Base-by-base conservation (phyloP, 1,284 basidiomycete genomes). In the Austropuccinia psidii region DNA sequence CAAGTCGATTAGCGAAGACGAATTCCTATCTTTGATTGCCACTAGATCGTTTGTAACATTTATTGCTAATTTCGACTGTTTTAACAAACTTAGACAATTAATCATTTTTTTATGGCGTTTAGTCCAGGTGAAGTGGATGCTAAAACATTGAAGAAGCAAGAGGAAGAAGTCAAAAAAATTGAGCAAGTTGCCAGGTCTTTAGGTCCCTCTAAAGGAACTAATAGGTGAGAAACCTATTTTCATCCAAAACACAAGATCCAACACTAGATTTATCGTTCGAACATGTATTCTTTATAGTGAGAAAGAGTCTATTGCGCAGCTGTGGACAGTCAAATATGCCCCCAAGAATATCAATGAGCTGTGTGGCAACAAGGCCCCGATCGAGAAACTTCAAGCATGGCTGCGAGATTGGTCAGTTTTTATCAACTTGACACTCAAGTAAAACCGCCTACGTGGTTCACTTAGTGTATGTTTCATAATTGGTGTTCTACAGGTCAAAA, bases 241-340 rank as follows among this genome's bases (percentile, higher is more conserved):
- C 15, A 27, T 52, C 21, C 5, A 37, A n/a, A 29, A 24, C n/a
- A n/a, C n/a, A n/a, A 1, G 35, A 50, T 49, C 8, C 7, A 8
- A 21, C 47, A 47, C 5, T 33, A 50, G 8, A 21, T 21, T 37
- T 43, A 61, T 43, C 17, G n/a, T 37, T 21, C 4, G 21, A 37
- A 33, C 6, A 31, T 21, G 27, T 52, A 9, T n/a, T 8, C 6
- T 37, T 31, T 21, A 24, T 45, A 58, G 55, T 27, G 58, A 64
- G 52, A 61, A 73, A 49, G 41, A 64, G 39, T 37, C 68, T 74
- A 66, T 74, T 76, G 5, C 78, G 81, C 5, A 90, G 93, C 84
- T 98, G 0, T 98, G 96, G 96, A 98, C 96, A 33, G 89, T 89
- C 41, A 89, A 93, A 39, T 99, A 99, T 80, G 94, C 95, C 0